Base-by-base conservation (phyloP, 169 alveolate genomes). In the Prorocentrum cordatum region DNA sequence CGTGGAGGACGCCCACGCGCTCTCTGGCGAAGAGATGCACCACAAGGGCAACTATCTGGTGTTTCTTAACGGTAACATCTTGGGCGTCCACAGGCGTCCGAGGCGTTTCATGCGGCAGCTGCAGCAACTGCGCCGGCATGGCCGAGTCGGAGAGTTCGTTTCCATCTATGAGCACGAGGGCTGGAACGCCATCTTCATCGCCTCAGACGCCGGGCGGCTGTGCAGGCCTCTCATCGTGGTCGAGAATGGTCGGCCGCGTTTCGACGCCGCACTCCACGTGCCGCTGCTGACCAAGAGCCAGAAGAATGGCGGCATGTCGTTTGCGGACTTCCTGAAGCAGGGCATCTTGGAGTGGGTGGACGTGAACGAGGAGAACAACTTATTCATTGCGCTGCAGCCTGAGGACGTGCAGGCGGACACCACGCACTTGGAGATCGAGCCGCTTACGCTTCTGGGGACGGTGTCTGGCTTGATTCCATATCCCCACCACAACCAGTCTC, bases 401-500 rank as follows among this genome's bases (percentile, higher is more conserved):
- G 94, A 94, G 32, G 54, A 42, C 54, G 54, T 16, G n/a, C n/a
- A n/a, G 6, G 64, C 71, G 27, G 95, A 94, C 62, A 96, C 99
- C 4, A 99, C 99, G n/a, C 99, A 99, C 92, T 93, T 98, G 92
- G 99, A 99, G 93, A 94, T 96, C 35, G 99, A 98, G 85, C 99
- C 99, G 38, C 94, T 97, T 84, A 96, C 99, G 22, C 93, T 99
- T 2, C 93, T 99, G 42, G 99, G 99, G 1, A 32, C 32, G 36
- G 99, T 97, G 24, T 98, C 99, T 20, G 99, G 99, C 9, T 95
- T 99, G 35, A 97, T 99, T 68, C 99, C 99, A 16, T 99, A 96
- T 93, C 99, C 99, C 33, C 97, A 99, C 94, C 99, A 99, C 94
- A 99, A 99, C 93, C 99, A 99, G 92, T 96, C 99, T 85, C 99